phyloP scores from a whole-genome alignment of 148 eudicot genomes.

The Vaccinium vitisidaea region DNA sequence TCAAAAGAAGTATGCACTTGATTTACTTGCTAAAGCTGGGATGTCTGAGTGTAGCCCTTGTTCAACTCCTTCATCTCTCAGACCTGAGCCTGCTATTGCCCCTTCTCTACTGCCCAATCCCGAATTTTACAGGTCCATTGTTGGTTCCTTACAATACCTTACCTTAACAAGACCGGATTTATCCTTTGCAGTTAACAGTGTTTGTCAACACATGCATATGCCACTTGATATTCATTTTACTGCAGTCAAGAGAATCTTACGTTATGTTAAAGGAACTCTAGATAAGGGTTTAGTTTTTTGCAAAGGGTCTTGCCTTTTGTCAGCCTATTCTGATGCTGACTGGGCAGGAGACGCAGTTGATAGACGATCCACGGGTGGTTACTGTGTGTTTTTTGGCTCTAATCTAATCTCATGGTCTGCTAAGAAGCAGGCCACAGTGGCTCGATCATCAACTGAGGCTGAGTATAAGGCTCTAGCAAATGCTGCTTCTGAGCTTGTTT shows the following conservation, averaged over 20 bases:
- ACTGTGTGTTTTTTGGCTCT: background rate
- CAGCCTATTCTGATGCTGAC: background rate
- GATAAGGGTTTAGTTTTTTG: background rate
- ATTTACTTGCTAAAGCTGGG: background rate
- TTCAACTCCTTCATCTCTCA: background rate
- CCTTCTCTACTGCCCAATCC: background rate
- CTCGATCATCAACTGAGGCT: too few relatives aligned
- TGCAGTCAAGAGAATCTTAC: background rate
- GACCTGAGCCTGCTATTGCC: rapidly evolving
- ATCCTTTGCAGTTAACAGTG: background rate
- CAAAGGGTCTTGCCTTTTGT: too few relatives aligned
- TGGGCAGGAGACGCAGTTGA: background rate
- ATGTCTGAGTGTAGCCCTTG: background rate
- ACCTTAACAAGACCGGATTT: background rate
- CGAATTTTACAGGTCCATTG: background rate
- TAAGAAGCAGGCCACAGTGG: background rate
- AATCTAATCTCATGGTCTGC: background rate
- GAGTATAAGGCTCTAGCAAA: too few relatives aligned
- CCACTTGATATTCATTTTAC: background rate
- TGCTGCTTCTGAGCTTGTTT: too few relatives aligned
- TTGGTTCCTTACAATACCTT: background rate
- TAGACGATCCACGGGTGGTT: background rate
- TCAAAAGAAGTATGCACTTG: background rate
- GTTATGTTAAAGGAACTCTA: background rate
- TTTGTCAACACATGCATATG: background rate